These are phyloP conservation scores for Globisporangium spinosum DNA, from an alignment of 352 stramenopile species.

Conservation along the genomic window DNA sequence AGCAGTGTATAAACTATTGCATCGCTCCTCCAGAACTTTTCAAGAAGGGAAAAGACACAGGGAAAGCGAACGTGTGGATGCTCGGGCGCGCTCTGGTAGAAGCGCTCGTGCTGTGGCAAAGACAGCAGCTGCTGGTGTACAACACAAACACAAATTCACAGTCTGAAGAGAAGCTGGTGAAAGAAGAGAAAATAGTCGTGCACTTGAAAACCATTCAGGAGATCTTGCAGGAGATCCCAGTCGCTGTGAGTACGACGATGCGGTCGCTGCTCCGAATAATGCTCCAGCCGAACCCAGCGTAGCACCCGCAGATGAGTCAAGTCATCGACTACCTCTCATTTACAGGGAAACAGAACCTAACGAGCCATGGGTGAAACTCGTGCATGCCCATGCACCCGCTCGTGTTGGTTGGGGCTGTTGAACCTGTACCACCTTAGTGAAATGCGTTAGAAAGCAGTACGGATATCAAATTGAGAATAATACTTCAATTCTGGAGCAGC, in stretches of 20 bases:
- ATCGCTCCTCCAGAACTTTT: slow-evolving; percentile 43
- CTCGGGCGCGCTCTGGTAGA: slow-evolving; percentile 54
- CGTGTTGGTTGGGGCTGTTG: too few relatives aligned
- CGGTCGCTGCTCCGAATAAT: slow-evolving; percentile 63
- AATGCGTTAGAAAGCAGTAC: too few relatives aligned
- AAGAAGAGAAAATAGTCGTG: slow-evolving; percentile 23
- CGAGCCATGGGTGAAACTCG: slow-evolving; percentile 8
- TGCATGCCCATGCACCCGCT: too few relatives aligned
- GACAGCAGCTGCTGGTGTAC: slow-evolving; percentile 25
- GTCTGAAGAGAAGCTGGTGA: not conserved
- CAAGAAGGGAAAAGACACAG: slow-evolving; percentile 21
- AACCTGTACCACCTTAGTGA: too few relatives aligned
- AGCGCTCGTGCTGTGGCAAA: slow-evolving; percentile 53
- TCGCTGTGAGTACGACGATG: slow-evolving; percentile 36
- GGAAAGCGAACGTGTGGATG: slow-evolving; percentile 66
- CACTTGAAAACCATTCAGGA: slow-evolving; percentile 41
- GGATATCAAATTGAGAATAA: too few relatives aligned
- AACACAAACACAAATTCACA: slow-evolving; percentile 11
- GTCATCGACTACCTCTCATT: slow-evolving; percentile 57
- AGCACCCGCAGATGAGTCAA: slow-evolving; percentile 57
- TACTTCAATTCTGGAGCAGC: too few relatives aligned
- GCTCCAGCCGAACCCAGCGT: slow-evolving; percentile 48
- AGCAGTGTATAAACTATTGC: slow-evolving; percentile 33
- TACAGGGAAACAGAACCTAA: slow-evolving; percentile 16
- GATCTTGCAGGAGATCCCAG: slow-evolving; percentile 43